Evolutionary conservation across 2,329 filamentous ascomycete genomes (phyloP), one percentile per base, ranked within the genome.

Genomic region (Hymenoscyphus scutula): DNA sequence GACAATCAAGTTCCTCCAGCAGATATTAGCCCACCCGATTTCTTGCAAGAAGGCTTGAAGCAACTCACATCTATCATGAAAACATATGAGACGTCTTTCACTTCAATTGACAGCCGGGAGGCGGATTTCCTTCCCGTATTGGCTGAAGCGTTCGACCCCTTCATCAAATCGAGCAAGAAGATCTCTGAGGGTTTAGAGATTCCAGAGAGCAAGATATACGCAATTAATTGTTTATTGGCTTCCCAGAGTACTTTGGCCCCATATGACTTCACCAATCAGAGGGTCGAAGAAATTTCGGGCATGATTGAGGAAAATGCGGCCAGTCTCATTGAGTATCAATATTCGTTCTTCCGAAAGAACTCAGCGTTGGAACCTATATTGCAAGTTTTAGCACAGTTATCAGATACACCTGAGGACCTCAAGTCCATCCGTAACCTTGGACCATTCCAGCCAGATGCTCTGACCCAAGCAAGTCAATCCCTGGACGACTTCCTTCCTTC

Each of bases 401-500:
- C 67, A 62, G 68, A 74, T 45, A 73, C 76, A 51, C 73, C 77
- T n/a, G 80, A 85, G 15, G 81, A 85, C 56, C 74, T 90, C 4
- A 79, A 81, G 53, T 81, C 81, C 13, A 81, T 91, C 11, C 79
- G 81, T 48, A 81, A 81, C n/a, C 79, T 91, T 1, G 79, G 82
- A 0, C 76, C 82, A 3, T 84, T 91, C 71, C 82, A 87, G 63
- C 82, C 84, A 0, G 77, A 82, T 5, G 76, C 82, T 0, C 79
- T 98, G n/a, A 77, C 83, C 1, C 77, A 81, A 57, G 87, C 89
- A 1, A 91, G 91, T 70, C 90, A 93, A 70, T 84, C 82, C 48
- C 81, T 99, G 6, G 95, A 99, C 72, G 88, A 92, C 64, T 99
- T 98, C 77, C 80, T 99, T 27, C 93, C 95, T 0, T 96, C 92